phyloP scores from a whole-genome alignment of 208 protist species.

The Zelonia costaricensis region DNA sequence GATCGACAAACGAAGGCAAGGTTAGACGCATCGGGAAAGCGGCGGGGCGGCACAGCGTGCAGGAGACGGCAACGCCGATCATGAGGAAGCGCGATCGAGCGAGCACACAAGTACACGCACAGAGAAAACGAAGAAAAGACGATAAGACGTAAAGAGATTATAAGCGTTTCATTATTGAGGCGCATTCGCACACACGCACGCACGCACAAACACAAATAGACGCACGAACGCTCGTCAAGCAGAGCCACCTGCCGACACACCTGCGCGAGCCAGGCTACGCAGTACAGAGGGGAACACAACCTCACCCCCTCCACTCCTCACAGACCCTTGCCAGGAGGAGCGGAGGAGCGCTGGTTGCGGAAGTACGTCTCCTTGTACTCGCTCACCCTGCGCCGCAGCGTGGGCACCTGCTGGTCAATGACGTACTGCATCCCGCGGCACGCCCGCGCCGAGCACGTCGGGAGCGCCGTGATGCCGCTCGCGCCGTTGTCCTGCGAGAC shows the following conservation, averaged over 20 bases:
- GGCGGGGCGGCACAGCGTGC: neutral
- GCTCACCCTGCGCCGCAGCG: conserved; percentile 39
- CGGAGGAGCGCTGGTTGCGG: neutral
- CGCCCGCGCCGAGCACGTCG: conserved; percentile 38
- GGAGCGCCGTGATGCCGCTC: conserved; percentile 34
- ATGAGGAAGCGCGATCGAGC: too few species aligned
- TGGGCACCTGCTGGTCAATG: conserved; percentile 43
- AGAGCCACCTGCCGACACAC: too few species aligned
- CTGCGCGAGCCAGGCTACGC: too few species aligned
- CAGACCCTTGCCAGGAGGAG: conserved; percentile 1
- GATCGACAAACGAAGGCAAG: too few species aligned
- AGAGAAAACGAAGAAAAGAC: too few species aligned
- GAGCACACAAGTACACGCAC: too few species aligned
- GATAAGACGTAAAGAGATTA: too few species aligned
- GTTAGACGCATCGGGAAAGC: too few species aligned
- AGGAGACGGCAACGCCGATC: neutral
- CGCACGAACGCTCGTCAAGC: too few species aligned
- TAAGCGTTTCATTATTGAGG: too few species aligned
- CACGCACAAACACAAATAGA: neutral
- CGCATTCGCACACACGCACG: neutral
- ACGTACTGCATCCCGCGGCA: conserved; percentile 34
- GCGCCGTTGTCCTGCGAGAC: conserved; percentile 18
- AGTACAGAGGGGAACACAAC: too few species aligned
- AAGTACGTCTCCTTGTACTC: conserved; percentile 43
- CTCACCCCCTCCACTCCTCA: too few species aligned